phyloP scores from a whole-genome alignment of 73 alveolate species.

The Symbiodinium natans region DNA sequence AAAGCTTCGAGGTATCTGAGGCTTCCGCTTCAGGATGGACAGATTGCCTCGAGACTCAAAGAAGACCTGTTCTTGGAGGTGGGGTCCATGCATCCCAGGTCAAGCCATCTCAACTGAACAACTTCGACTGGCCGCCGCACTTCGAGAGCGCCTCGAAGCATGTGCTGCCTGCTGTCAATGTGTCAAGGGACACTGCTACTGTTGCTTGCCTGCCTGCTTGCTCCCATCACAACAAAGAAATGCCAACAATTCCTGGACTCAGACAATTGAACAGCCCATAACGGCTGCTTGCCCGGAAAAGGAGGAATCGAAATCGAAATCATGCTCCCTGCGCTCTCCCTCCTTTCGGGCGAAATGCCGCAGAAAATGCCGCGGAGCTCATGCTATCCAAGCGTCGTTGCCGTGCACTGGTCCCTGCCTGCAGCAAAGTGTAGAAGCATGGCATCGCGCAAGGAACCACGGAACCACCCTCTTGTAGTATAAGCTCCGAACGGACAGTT shows the following conservation, averaged over 20 bases:
- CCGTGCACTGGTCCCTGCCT: slow-evolving; percentile 78
- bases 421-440: background rate
- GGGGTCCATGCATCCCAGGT: too few relatives aligned
- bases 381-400: slow-evolving; percentile 8
- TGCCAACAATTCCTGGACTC: too few relatives aligned
- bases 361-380: too few relatives aligned
- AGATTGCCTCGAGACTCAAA: slow-evolving; percentile 39
- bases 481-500: slow-evolving; percentile 96
- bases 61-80: slow-evolving; percentile 9
- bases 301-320: too few relatives aligned
- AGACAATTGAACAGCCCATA: too few relatives aligned
- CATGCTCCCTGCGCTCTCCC: too few relatives aligned
- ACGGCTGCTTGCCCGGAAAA: too few relatives aligned
- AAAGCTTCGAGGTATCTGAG: background rate
- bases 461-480: background rate
- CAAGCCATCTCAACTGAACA: too few relatives aligned
- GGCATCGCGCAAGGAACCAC: background rate
- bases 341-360: too few relatives aligned
- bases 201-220: too few relatives aligned
- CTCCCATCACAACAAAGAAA: too few relatives aligned
- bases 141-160: slow-evolving; percentile 53
- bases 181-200: too few relatives aligned
- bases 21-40: slow-evolving; percentile 11
- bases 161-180: background rate
- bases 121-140: background rate